phyloP scores from a whole-genome alignment of 352 stramenopile species.

The Pythium aquatile region DNA sequence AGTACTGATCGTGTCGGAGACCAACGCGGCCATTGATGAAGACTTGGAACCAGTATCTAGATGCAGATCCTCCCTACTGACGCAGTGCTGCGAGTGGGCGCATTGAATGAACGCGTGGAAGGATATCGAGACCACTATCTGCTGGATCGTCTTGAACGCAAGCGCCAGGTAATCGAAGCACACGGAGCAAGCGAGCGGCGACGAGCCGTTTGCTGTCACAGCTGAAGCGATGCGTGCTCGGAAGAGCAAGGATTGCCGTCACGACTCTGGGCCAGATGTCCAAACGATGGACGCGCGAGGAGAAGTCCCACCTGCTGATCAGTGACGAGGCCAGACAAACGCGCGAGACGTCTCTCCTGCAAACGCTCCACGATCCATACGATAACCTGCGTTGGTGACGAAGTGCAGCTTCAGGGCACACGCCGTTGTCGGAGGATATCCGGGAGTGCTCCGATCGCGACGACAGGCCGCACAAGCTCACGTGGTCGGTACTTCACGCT shows the following conservation, averaged over 20 bases:
- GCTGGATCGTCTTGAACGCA: neutral
- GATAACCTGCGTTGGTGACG: neutral
- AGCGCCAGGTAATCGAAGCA: neutral
- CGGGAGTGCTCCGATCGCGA: neutral
- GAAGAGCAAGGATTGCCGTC: neutral
- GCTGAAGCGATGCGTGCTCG: neutral
- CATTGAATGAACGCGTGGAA: neutral
- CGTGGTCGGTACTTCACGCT: neutral
- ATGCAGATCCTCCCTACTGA: neutral
- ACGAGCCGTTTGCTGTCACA: no score
- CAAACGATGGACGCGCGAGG: neutral
- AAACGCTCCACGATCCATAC: neutral
- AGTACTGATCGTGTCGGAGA: neutral
- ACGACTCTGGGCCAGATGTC: neutral
- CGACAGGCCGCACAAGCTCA: conserved; percentile 1
- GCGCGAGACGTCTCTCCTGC: neutral
- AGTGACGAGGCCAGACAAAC: neutral
- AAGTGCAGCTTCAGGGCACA: neutral
- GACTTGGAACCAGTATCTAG: neutral
- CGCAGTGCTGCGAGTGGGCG: neutral
- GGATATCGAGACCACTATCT: neutral
- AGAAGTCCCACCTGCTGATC: neutral
- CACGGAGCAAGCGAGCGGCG: no score
- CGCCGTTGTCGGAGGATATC: neutral
- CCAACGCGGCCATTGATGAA: neutral